Evolutionary conservation across 805 yeast genomes (phyloP), one percentile per base, ranked within the genome.

Genomic region (Lipomyces kockii): DNA sequence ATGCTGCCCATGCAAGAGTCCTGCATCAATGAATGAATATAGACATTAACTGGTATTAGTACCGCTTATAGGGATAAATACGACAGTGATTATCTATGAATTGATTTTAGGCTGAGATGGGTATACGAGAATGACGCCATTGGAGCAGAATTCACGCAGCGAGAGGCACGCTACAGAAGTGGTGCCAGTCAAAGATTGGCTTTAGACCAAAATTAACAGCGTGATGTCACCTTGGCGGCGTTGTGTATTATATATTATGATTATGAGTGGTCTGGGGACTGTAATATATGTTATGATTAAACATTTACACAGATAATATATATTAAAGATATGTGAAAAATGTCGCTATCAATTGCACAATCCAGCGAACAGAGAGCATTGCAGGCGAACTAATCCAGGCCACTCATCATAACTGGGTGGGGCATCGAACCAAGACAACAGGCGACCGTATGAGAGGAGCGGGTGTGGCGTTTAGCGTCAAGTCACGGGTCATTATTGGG

Each of bases 1-100:
- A 80, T 75, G 85, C 80, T 66, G 29, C 27, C 6, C 14, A 17
- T 8, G n/a, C 35, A 8, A 20, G 49, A 29, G 12, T 20, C 32
- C 32, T 22, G 22, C 12, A 4, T 22, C 46, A n/a, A 17, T 49
- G 17, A 52, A 12, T 32, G 27, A 5, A 1, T 43, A 22, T 35
- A 11, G 34, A 69, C 67, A 27, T 22, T 54, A 43, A 22, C 37
- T 14, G 17, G 25, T 9, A 35, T 14, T 61, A 83, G 85, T 91
- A 59, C 93, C 94, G 12, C 81, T 90, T 72, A 90, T 90, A 66
- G 86, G 85, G 54, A 82, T 89, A 37, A 90, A 90, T 75, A 78
- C 86, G 2, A 68, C 87, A 56, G 89, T 91, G 32, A 89, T 90
- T 62, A 72, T 86, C 27, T 90, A 91, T 79, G 94, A 89, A 77